phyloP scores from a whole-genome alignment of 305 asterid genomes.

The Andrographis paniculata region DNA sequence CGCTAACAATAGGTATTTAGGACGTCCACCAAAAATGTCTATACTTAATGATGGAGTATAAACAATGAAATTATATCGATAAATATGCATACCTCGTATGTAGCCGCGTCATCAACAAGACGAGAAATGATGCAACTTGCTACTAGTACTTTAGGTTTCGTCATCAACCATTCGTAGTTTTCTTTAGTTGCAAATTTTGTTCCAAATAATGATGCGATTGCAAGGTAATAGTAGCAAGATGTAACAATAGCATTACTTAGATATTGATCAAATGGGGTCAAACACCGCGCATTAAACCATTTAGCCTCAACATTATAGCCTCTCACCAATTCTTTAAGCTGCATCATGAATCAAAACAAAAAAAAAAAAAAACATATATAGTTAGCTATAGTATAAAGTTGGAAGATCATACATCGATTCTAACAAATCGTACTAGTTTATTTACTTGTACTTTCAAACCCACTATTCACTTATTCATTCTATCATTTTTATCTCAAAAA shows the following conservation, averaged over 20 bases:
- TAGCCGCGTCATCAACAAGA: constrained; percentile 20
- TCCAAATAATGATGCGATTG: constrained; percentile 20
- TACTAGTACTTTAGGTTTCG: constrained; percentile 20
- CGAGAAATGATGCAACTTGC: constrained; percentile 16
- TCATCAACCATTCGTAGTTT: constrained; percentile 19
- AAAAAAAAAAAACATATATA: not conserved
- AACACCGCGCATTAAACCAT: constrained; percentile 26
- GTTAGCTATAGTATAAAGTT: no score
- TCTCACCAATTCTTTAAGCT: constrained; percentile 24
- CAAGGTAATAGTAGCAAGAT: constrained; percentile 1
- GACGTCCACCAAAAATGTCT: no score
- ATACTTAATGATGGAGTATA: no score
- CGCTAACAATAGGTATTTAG: no score
- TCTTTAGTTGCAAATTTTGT: constrained; percentile 9
- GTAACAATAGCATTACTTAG: constrained; percentile 18
- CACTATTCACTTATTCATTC: no score
- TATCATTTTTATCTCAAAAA: no score
- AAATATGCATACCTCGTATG: constrained; percentile 17
- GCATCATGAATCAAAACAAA: not conserved
- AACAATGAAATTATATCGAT: no score
- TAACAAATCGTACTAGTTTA: no score
- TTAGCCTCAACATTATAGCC: constrained; percentile 24
- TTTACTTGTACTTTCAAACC: no score
- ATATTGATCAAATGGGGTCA: constrained; percentile 30
- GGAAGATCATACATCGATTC: not conserved